phyloP scores from a whole-genome alignment of 2,329 filamentous ascomycete genomes.

The Epichloe sp. region DNA sequence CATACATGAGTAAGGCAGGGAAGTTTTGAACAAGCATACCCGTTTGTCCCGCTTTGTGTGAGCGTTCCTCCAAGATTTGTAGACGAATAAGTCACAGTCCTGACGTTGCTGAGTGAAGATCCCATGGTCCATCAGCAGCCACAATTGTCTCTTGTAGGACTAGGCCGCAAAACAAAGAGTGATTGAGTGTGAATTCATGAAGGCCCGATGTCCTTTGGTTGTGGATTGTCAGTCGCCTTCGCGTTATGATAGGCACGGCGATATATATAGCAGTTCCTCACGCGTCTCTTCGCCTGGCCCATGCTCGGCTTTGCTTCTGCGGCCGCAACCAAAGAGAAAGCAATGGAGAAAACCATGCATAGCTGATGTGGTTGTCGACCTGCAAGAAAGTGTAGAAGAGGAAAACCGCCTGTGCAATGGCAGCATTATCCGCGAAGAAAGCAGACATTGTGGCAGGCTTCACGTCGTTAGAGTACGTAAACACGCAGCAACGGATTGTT shows the following conservation, averaged over 20 bases:
- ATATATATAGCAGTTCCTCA: background rate
- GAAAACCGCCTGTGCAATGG: background rate
- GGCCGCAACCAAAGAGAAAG: background rate
- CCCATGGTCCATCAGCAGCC: background rate
- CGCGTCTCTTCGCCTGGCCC: background rate
- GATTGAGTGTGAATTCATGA: background rate
- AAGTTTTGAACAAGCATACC: constrained; percentile 14
- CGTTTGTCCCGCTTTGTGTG: constrained; percentile 24
- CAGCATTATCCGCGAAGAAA: background rate
- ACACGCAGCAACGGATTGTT: too few relatives aligned
- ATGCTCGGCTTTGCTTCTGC: background rate
- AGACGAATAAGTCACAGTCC: background rate
- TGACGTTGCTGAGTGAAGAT: background rate
- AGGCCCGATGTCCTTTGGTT: background rate
- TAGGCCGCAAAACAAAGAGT: background rate
- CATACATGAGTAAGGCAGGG: background rate
- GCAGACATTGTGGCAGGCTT: too few relatives aligned
- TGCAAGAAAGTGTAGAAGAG: background rate
- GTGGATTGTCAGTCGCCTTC: background rate
- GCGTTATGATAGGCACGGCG: background rate
- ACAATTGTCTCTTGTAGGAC: background rate
- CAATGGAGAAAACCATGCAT: background rate
- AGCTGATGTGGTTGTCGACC: background rate
- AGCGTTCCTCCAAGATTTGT: constrained; percentile 9
- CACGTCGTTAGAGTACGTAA: too few relatives aligned